phyloP scores from a whole-genome alignment of 148 eudicot species.

The Beta vulgaris region DNA sequence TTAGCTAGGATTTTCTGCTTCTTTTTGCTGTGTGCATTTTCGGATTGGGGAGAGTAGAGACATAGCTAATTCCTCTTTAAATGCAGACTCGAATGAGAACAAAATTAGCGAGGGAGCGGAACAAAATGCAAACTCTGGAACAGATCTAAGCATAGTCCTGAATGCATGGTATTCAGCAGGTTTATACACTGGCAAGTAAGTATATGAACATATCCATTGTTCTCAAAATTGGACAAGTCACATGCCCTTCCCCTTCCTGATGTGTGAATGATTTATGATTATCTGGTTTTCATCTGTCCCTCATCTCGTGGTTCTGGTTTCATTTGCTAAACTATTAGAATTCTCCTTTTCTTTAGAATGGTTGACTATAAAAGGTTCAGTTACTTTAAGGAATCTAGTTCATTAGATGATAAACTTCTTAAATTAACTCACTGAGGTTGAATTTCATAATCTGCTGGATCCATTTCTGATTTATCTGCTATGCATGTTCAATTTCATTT shows the following conservation, averaged over 20 bases:
- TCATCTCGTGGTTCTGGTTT: not conserved
- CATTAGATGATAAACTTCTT: not conserved
- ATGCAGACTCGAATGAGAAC: slow-evolving; percentile 39
- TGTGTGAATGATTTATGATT: not conserved
- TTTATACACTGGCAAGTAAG: slow-evolving; percentile 94
- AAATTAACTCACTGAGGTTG: no score
- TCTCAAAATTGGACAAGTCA: not conserved
- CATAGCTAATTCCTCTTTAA: no score
- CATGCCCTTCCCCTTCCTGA: not conserved
- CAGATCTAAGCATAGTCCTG: slow-evolving; percentile 66
- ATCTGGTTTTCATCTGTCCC: not conserved
- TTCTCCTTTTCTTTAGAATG: not conserved
- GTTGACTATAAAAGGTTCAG: not conserved
- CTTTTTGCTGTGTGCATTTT: not conserved
- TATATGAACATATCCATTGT: slow-evolving; percentile 5
- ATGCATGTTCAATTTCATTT: no score
- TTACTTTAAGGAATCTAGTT: not conserved
- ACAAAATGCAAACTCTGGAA: slow-evolving; percentile 33
- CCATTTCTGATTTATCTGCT: no score
- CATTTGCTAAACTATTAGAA: not conserved
- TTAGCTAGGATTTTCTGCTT: not conserved
- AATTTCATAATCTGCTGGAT: no score
- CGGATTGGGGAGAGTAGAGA: not conserved
- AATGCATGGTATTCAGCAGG: slow-evolving; percentile 94
- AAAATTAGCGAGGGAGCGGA: slow-evolving; percentile 17